phyloP scores from a whole-genome alignment of 2,329 filamentous ascomycete genomes.

The Plenodomus biglobosus region DNA sequence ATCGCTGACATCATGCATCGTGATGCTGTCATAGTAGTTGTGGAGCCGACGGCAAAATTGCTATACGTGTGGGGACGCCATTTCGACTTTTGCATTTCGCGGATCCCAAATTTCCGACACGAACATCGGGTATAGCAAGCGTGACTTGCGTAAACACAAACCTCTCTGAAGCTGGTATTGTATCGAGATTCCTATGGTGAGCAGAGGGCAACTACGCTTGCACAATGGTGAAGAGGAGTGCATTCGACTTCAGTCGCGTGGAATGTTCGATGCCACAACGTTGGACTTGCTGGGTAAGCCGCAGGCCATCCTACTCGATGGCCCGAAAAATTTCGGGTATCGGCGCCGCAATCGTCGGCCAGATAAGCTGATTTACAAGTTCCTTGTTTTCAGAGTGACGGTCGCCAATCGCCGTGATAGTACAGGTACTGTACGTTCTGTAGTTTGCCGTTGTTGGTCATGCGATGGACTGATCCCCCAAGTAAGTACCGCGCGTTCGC shows the following conservation, averaged over 20 bases:
- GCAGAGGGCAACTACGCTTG: too few relatives aligned
- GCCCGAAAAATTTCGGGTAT: not conserved
- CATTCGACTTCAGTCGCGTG: not conserved
- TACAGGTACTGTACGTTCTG: too few relatives aligned
- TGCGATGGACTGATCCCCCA: slow-evolving; percentile 10
- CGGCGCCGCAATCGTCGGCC: slow-evolving; percentile 1
- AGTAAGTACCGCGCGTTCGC: slow-evolving; percentile 5
- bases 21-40: slow-evolving; percentile 9
- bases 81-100: slow-evolving; percentile 10
- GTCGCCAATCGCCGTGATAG: slow-evolving; percentile 2
- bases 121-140: too few relatives aligned
- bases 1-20: slow-evolving; percentile 29
- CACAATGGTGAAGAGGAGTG: too few relatives aligned
- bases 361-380: not conserved
- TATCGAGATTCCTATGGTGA: too few relatives aligned
- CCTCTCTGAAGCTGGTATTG: too few relatives aligned
- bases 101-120: not conserved
- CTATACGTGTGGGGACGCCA: slow-evolving; percentile 25
- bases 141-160: too few relatives aligned
- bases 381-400: slow-evolving; percentile 9
- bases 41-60: slow-evolving; percentile 11
- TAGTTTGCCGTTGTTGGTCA: slow-evolving; percentile 4
- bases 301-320: not conserved
- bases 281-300: not conserved
- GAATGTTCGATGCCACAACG: not conserved